phyloP scores from a whole-genome alignment of 805 yeast genomes.

The Metschnikowia sp. region DNA sequence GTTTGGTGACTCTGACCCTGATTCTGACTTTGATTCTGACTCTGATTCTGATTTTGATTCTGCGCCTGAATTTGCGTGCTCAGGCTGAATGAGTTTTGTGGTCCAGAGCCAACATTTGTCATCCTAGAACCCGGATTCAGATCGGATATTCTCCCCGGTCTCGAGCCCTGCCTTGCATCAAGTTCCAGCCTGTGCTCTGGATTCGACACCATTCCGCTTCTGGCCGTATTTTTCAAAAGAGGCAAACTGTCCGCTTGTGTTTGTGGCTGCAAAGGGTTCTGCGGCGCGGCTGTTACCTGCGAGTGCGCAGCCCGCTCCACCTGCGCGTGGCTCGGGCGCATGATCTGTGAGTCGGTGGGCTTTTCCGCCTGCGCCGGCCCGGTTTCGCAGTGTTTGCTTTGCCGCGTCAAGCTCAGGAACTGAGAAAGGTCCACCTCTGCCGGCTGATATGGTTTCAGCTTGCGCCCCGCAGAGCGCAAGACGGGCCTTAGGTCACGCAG shows the following conservation, averaged over 20 bases:
- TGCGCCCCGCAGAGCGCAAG: constrained; percentile 1
- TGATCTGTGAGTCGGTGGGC: constrained; percentile 1
- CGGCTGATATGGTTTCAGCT: constrained; percentile 38
- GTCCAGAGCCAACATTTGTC: too few relatives aligned
- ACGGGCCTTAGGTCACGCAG: constrained; percentile 2
- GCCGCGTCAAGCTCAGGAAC: constrained; percentile 44
- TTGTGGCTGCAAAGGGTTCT: neutral
- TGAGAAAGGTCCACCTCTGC: constrained; percentile 45
- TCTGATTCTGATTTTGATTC: too few relatives aligned
- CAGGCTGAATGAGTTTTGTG: too few relatives aligned
- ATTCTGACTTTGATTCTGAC: too few relatives aligned
- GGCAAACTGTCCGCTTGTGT: neutral
- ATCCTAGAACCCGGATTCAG: too few relatives aligned
- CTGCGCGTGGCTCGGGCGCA: constrained; percentile 6
- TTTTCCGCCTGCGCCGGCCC: neutral
- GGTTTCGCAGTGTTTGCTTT: constrained; percentile 19
- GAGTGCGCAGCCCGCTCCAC: constrained; percentile 6
- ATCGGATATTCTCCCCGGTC: too few relatives aligned
- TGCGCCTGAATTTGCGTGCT: too few relatives aligned
- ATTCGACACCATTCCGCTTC: too few relatives aligned
- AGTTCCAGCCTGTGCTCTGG: too few relatives aligned
- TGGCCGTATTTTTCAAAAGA: too few relatives aligned
- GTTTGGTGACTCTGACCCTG: too few relatives aligned
- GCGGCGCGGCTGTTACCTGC: neutral
- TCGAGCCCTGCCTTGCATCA: too few relatives aligned